Evolutionary conservation across 331 rosid genomes (phyloP).

Genomic region (Erythrophleum ivorense): DNA sequence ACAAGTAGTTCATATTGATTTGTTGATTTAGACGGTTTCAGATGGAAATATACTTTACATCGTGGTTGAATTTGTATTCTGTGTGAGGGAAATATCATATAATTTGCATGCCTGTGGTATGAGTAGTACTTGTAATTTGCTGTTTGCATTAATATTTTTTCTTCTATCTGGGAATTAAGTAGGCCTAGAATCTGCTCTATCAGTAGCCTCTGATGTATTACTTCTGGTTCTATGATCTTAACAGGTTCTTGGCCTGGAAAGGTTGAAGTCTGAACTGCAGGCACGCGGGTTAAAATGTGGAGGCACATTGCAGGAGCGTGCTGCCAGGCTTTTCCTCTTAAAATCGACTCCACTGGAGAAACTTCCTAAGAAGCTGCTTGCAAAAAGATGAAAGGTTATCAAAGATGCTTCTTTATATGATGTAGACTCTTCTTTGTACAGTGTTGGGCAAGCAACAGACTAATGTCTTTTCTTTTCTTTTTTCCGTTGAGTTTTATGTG

Average conservation of each 20-base stretch:
- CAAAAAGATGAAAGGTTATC: slow-evolving; percentile 61
- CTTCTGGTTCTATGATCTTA: neutral
- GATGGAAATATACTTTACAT: neutral
- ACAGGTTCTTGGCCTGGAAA: slow-evolving; percentile 86
- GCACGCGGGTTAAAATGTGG: slow-evolving; percentile 85
- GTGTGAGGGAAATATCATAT: neutral
- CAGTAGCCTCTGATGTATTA: slow-evolving; percentile 3
- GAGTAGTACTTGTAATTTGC: neutral
- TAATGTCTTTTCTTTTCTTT: neutral
- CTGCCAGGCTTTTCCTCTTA: slow-evolving; percentile 87
- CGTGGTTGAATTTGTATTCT: neutral
- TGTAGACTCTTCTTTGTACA: slow-evolving; percentile 41
- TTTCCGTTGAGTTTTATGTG: neutral
- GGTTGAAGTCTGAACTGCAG: slow-evolving; percentile 81
- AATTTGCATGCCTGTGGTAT: neutral
- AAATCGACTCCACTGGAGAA: slow-evolving; percentile 80
- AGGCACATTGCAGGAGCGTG: slow-evolving; percentile 88
- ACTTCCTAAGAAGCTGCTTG: slow-evolving; percentile 85
- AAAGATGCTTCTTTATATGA: slow-evolving; percentile 1
- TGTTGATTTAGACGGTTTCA: neutral
- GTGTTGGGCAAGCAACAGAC: neutral
- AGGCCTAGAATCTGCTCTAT: neutral
- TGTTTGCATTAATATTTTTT: neutral
- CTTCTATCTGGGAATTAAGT: neutral
- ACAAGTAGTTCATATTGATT: neutral